Percentiles rank a stretch among this genome's conserved stretches.
Conservation (phyloP, 176 grass and related monocot species). For the Avena insularis region DNA sequence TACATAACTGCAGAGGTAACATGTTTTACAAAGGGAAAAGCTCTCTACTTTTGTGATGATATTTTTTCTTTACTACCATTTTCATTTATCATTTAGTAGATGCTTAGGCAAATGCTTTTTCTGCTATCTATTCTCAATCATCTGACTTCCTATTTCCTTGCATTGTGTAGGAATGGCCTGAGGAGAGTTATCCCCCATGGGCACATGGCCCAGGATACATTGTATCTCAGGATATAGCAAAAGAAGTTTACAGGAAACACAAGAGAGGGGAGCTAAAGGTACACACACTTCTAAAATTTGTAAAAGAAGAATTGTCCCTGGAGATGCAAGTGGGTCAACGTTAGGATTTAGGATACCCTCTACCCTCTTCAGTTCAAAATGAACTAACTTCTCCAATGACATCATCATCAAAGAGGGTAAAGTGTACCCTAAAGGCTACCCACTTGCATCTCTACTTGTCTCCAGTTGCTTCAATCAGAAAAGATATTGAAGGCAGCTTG, state of each 20-base stretch:
- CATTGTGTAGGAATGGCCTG: conserved; percentile 88
- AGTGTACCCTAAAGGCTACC: no score
- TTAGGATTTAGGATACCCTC: no score
- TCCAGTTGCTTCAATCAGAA: conserved; percentile 9
- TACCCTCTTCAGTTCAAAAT: no score
- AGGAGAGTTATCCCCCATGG: conserved; percentile 96
- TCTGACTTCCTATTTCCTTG: conserved; percentile 21
- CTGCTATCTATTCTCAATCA: neutral
- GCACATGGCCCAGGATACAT: conserved; percentile 98
- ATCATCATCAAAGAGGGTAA: no score
- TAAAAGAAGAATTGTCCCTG: neutral
- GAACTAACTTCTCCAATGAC: no score
- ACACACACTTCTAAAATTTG: conserved; percentile 1
- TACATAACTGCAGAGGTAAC: conserved; percentile 89
- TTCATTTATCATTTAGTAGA: conserved; percentile 1
- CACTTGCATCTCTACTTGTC: no score
- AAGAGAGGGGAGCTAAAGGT: conserved; percentile 86
- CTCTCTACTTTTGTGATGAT: neutral
- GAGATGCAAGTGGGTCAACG: no score
- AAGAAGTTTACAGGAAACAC: conserved; percentile 78
- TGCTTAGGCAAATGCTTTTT: conserved; percentile 16
- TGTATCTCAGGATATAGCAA: conserved; percentile 86
- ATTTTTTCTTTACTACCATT: neutral
- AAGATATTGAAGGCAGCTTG: neutral
- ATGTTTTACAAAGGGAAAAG: neutral